A percentile compares a stretch with the other conserved stretches of the same genome.
phyloP scores from a whole-genome alignment of 805 yeast species.

The Starmerella stellata region DNA sequence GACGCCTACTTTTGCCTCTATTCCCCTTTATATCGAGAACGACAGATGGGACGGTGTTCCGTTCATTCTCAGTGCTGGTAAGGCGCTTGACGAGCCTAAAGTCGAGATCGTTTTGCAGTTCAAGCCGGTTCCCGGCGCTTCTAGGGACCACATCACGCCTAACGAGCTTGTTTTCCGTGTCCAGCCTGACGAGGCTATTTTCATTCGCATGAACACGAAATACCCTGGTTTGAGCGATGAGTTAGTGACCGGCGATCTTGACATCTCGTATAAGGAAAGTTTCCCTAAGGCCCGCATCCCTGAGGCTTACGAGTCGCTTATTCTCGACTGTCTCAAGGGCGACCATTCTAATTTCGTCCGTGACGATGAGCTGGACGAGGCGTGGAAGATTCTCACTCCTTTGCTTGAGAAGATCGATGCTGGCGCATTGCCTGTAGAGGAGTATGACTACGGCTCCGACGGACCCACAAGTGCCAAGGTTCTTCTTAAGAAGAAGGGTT shows the following conservation, averaged over 20 bases:
- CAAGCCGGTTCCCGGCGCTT: conserved; percentile 45
- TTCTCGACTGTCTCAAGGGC: conserved; percentile 74
- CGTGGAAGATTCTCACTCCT: conserved; percentile 90
- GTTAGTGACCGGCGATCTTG: conserved; percentile 75
- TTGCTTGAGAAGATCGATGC: conserved; percentile 64
- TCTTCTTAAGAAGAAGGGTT: conserved; percentile 55
- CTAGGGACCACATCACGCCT: conserved; percentile 53
- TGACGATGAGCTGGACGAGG: conserved; percentile 87
- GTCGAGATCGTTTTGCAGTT: conserved; percentile 91
- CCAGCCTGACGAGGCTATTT: conserved; percentile 89
- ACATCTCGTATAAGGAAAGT: conserved; percentile 64
- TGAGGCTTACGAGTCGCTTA: conserved; percentile 91
- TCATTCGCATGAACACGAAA: conserved; percentile 82
- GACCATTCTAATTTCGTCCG: conserved; percentile 96
- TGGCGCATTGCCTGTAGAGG: conserved; percentile 36
- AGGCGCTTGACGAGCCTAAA: conserved; percentile 85
- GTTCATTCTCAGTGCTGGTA: conserved; percentile 86
- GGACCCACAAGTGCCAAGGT: conserved; percentile 55
- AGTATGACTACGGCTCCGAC: conserved; percentile 77
- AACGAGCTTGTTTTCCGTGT: conserved; percentile 86
- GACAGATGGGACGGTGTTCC: conserved; percentile 99
- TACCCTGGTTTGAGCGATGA: conserved; percentile 77
- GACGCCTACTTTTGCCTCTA: conserved; percentile 83
- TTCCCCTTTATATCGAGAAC: conserved; percentile 59
- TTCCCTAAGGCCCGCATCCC: conserved; percentile 86